Evolutionary conservation across 176 grass and related monocot genomes (phyloP), one percentile per base, ranked within the genome.

Genomic region (Musa beccarii): DNA sequence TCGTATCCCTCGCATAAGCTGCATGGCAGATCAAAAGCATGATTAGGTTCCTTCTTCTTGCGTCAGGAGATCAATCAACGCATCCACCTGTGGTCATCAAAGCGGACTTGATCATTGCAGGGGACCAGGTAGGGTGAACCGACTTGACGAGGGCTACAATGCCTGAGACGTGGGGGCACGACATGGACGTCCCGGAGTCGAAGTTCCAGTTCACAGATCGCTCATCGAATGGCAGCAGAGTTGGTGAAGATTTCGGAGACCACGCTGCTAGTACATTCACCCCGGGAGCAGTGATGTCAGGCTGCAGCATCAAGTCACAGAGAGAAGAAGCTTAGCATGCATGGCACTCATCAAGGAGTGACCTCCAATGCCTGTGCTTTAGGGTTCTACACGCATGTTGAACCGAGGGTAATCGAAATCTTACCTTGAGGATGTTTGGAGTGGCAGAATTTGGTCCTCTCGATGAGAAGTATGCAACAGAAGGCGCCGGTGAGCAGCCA

Each of bases 241-340:
- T 99, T 19, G 95, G 88, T 12, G 95, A 86, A 43, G 95, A 87
- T 57, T 64, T 81, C 19, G 80, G 83, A 20, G 86, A 82, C 95
- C 95, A 98, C 19, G 94, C 88, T 52, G 94, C 94, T 43, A 98
- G 81, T 11, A 99, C 87, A 80, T 89, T 99, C 81, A 91, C 86
- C 1, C 90, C 88, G 1, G 88, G 95, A 9, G 95, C 95, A 13
- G 81, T 71, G 29, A 98, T 75, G n/a, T 98, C 90, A n/a, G 95
- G 90, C 95, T 98, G 76, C 72, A 68, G 81, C n/a, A 43, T 43
- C 34, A 78, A 49, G 0, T 50, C 54, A 16, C 22, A 62, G 49
- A 73, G 54, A 34, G 15, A 50, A 61, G 71, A 16, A 43, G 51
- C 43, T n/a, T 49, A 34, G 54, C 49, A 52, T 75, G 51, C 59